Evolutionary conservation across 305 asterid species (phyloP).

Genomic region (Solanum aculeatissimum): DNA sequence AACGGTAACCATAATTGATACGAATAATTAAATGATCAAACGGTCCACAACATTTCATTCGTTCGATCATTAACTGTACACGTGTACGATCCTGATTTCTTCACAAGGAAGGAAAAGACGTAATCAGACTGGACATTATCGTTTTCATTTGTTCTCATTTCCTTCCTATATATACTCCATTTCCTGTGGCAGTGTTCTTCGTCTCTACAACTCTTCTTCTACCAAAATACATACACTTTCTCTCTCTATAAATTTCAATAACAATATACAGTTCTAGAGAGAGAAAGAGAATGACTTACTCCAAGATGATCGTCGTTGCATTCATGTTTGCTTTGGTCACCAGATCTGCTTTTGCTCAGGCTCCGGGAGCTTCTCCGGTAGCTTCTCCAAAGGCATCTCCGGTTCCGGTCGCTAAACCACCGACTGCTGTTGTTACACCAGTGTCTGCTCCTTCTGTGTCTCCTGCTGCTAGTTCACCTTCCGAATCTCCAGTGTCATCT

Average conservation of each 20-base stretch:
- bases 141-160: not conserved
- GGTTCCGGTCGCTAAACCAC: constrained; percentile 16
- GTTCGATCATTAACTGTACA: not conserved
- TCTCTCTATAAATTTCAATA: not conserved
- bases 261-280: not conserved
- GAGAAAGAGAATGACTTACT: constrained; percentile 20
- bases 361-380: constrained; percentile 28
- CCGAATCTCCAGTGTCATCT: constrained; percentile 14
- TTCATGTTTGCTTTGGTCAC: constrained; percentile 25
- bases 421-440: constrained; percentile 7
- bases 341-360: constrained; percentile 33
- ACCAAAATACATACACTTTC: not conserved
- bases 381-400: constrained; percentile 20
- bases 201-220: not conserved
- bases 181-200: not conserved
- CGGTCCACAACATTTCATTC: constrained; percentile 7
- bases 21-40: constrained; percentile 5
- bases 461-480: constrained; percentile 6
- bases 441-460: constrained; percentile 4
- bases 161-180: constrained; percentile 13
- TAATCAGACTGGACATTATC: not conserved
- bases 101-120: not conserved
- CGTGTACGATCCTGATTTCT: constrained; percentile 10
- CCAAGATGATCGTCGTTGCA: not conserved
- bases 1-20: constrained; percentile 28